Base-by-base conservation (phyloP, 306 rosid genomes). In the Lagenaria siceraria region DNA sequence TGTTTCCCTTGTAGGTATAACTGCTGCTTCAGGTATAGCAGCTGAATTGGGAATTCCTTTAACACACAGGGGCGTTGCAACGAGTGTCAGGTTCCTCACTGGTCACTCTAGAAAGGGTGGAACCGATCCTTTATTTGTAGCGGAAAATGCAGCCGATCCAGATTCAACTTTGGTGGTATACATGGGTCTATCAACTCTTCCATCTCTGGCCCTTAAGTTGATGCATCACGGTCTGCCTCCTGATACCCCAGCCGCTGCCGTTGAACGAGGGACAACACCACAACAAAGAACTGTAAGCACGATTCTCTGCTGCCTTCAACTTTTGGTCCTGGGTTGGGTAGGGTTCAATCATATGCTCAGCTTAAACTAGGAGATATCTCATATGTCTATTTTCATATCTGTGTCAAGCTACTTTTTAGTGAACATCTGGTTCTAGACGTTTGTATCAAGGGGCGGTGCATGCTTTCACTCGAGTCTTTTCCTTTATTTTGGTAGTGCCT, bases 81-180 rank as follows among this genome's bases (percentile, higher is more conserved):
- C 77, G 15, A 95, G 93, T 55, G 96, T 89, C 49, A 85, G 97
- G 76, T 95, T 95, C 77, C 96, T 95, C 75, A 92, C 97, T 0
- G 98, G 98, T 38, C 98, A 95, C 82, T 90, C 96, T 19, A 90
- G 96, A 78, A 90, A 92, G 81, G 98, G 98, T 76, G 96, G 98
- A 81, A 79, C 87, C 2, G 95, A 92, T 86, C 98, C 98, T 74
- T 81, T 95, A 12, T 95, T 89, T 79, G 95, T 92, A 29, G 97
- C 96, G 4, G 96, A 92, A 87, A 94, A 90, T 82, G 97, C 96
- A 52, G 96, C 95, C 3, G 97, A 94, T 80, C 84, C 89, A 49
- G 95, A 95, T 71, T 87, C 96, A 5, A 92, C 98, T 79, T 84
- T 92, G 87, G 97, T 95, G 58, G 92, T 95, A 69, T 92, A 95